Conservation (phyloP, 306 rosid genomes). For the Oxytropis ochrocephala region DNA sequence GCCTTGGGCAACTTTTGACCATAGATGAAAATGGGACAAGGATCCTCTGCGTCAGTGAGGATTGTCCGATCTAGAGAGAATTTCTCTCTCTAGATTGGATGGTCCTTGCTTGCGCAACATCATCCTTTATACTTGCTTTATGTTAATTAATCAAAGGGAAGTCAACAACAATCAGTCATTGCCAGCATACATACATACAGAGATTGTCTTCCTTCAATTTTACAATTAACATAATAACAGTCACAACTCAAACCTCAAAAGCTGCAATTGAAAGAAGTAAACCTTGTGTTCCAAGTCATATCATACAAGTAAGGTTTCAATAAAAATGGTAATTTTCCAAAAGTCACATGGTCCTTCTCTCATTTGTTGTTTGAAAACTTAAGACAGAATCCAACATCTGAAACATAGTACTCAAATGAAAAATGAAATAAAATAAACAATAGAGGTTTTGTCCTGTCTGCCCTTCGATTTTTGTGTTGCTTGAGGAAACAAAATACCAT, state of each 20-base stretch:
- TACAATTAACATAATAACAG: constrained; percentile 11
- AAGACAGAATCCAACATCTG: constrained; percentile 30
- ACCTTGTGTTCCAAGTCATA: constrained; percentile 24
- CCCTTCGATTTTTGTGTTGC: constrained; percentile 14
- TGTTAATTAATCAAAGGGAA: constrained; percentile 15
- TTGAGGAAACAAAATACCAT: constrained; percentile 7
- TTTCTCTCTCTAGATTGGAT: too few relatives aligned
- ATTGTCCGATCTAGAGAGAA: too few relatives aligned
- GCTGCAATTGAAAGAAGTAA: constrained; percentile 23
- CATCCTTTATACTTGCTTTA: constrained; percentile 15
- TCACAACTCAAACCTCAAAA: constrained; percentile 11
- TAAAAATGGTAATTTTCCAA: neutral
- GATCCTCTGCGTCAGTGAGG: too few relatives aligned
- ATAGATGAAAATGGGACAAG: too few relatives aligned
- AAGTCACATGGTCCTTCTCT: constrained; percentile 9
- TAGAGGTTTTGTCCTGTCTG: constrained; percentile 29
- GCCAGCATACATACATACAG: neutral
- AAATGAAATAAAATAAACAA: neutral
- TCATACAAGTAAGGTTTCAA: neutral
- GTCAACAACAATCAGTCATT: neutral
- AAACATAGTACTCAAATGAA: constrained; percentile 19
- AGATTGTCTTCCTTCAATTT: constrained; percentile 1
- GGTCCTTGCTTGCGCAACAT: too few relatives aligned
- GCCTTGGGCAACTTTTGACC: too few relatives aligned
- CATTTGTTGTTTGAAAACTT: constrained; percentile 22